Evolutionary conservation across 768 basidiomycete genomes (phyloP).

Genomic region (Pleurotus ostreatus): DNA sequence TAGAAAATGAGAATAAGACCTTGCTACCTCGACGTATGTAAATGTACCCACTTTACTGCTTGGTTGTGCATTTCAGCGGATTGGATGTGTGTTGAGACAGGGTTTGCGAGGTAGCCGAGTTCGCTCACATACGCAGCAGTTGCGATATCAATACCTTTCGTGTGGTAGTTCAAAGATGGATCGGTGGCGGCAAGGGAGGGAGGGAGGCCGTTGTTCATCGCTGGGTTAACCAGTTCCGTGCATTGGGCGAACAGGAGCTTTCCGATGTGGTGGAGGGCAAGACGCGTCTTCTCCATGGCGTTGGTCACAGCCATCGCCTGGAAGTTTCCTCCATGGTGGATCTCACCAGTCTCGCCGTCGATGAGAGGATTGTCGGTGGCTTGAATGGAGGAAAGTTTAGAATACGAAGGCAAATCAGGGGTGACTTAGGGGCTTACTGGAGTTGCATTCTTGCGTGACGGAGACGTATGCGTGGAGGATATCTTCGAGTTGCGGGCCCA

Average conservation of each 20-base stretch:
- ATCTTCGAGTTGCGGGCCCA: constrained; percentile 84
- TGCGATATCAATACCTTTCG: constrained; percentile 83
- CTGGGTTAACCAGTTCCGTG: constrained; percentile 69
- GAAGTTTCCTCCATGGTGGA: constrained; percentile 88
- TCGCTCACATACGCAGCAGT: constrained; percentile 79
- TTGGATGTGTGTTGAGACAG: constrained; percentile 81
- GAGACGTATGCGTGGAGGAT: constrained; percentile 60
- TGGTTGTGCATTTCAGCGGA: constrained; percentile 93
- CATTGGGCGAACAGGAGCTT: constrained; percentile 66
- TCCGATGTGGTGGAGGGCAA: constrained; percentile 66
- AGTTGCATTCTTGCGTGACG: constrained; percentile 75
- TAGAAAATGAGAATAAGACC: constrained; percentile 24
- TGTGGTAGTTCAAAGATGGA: constrained; percentile 77
- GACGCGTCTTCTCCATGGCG: constrained; percentile 83
- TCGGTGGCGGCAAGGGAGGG: constrained; percentile 77
- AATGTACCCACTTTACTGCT: constrained; percentile 69
- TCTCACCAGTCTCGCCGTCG: constrained; percentile 56
- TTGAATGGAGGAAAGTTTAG: constrained; percentile 18
- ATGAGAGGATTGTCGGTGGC: constrained; percentile 88
- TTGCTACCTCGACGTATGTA: background rate
- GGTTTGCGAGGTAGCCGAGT: constrained; percentile 78
- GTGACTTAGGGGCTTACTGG: constrained; percentile 44
- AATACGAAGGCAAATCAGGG: background rate
- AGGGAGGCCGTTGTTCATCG: constrained; percentile 80
- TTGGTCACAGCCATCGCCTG: constrained; percentile 85